Conservation (phyloP, 2,329 filamentous ascomycete species). For the Trichophyton rubrum region DNA sequence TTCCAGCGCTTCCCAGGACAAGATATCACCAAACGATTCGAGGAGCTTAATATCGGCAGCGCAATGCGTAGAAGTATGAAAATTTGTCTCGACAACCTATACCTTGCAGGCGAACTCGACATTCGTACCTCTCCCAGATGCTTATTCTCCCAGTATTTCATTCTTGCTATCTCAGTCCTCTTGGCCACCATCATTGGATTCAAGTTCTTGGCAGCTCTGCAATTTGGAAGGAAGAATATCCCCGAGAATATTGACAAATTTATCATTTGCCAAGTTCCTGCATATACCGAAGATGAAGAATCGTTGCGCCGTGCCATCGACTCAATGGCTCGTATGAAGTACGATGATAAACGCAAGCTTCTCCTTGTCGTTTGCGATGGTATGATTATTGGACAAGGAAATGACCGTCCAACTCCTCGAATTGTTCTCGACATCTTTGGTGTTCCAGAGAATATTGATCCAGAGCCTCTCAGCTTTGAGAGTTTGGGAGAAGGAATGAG, state of each 20-base stretch:
- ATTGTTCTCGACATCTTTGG: slow-evolving; percentile 96
- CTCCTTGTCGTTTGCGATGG: slow-evolving; percentile 88
- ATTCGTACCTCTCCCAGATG: slow-evolving; percentile 78
- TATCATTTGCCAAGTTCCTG: slow-evolving; percentile 92
- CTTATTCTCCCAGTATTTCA: slow-evolving; percentile 77
- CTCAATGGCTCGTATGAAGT: slow-evolving; percentile 86
- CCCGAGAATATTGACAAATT: slow-evolving; percentile 98
- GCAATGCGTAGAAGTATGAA: slow-evolving; percentile 44
- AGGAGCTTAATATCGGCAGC: slow-evolving; percentile 46
- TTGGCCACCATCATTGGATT: slow-evolving; percentile 74
- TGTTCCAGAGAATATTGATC: slow-evolving; percentile 84
- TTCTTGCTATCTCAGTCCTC: slow-evolving; percentile 71
- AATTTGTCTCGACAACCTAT: slow-evolving; percentile 92
- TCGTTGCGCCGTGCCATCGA: slow-evolving; percentile 94
- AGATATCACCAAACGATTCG: slow-evolving; percentile 76
- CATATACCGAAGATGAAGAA: slow-evolving; percentile 97
- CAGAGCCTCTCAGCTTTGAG: slow-evolving; percentile 92
- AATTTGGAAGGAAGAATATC: slow-evolving; percentile 80
- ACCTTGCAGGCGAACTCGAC: slow-evolving; percentile 85
- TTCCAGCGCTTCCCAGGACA: slow-evolving; percentile 64
- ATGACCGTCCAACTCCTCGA: slow-evolving; percentile 85
- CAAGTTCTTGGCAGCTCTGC: slow-evolving; percentile 93
- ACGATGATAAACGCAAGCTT: slow-evolving; percentile 96
- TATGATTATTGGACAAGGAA: slow-evolving; percentile 99
- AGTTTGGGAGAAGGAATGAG: slow-evolving; percentile 89